Evolutionary conservation across 1,284 basidiomycete species (phyloP).

Genomic region (Xanthoconium separans): DNA sequence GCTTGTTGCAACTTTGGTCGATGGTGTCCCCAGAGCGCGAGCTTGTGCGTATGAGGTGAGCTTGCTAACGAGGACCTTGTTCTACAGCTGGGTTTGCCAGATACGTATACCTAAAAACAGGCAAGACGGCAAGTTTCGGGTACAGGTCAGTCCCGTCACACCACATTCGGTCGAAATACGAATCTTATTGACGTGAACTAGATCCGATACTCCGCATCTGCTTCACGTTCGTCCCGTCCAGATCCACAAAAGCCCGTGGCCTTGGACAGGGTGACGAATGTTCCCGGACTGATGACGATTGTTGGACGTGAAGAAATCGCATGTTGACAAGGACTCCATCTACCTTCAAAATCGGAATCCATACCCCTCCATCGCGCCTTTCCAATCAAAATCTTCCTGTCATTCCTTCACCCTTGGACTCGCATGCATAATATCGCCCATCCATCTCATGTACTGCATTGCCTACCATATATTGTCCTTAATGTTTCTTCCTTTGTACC

Average conservation of each 20-base stretch:
- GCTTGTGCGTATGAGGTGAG: not conserved
- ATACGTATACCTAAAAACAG: slow-evolving; percentile 54
- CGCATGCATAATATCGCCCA: not conserved
- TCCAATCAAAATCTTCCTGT: not conserved
- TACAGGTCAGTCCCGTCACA: slow-evolving; percentile 45
- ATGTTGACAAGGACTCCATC: slow-evolving; percentile 3
- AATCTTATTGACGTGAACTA: slow-evolving; percentile 25
- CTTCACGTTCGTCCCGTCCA: slow-evolving; percentile 41
- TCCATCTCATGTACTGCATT: not conserved
- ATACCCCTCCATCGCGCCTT: no score
- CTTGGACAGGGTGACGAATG: slow-evolving; percentile 46
- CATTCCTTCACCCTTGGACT: slow-evolving; percentile 9
- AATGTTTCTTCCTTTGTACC: slow-evolving; percentile 1
- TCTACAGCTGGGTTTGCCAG: slow-evolving; percentile 58
- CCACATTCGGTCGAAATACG: not conserved
- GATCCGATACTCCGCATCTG: slow-evolving; percentile 61
- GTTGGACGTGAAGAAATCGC: slow-evolving; percentile 40
- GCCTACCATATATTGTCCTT: slow-evolving; percentile 1
- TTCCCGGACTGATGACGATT: slow-evolving; percentile 68
- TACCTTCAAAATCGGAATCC: not conserved
- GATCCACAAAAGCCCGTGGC: slow-evolving; percentile 56
- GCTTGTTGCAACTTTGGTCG: not conserved
- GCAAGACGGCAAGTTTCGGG: slow-evolving; percentile 53
- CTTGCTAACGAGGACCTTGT: slow-evolving; percentile 4
- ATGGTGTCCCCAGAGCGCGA: not conserved